Base-by-base conservation (phyloP, 495 filamentous ascomycete species). In the Lasiosphaeris hirsuta region DNA sequence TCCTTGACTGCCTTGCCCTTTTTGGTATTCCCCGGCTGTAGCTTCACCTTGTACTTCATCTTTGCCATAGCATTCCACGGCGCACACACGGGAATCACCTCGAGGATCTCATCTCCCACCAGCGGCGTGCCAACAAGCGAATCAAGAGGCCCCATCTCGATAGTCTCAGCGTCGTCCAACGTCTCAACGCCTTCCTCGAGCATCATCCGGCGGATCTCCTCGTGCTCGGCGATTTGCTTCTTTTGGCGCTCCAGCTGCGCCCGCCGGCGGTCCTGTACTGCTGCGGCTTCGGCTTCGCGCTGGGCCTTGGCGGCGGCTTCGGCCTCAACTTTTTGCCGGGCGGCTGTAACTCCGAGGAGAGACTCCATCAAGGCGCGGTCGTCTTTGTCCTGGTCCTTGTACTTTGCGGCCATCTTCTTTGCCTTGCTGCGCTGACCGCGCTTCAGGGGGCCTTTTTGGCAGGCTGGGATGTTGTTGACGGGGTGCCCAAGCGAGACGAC, bases 1-100 rank as follows among this genome's bases (percentile, higher is more conserved):
- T 96, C 92, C 72, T 89, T 89, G 19, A 96, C 84, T 13, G 93
- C 94, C 69, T 96, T 98, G 1, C 93, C 92, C 74, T 96, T 95
- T 80, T 98, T 98, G 63, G 85, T 80, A 2, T 83, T 63, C 2
- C 94, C 94, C 0, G 94, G 94, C 74, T 97, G 94, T 60, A 98
- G 62, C 76, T 97, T 98, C 15, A 83, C 88, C 66, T 90, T 89
- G 75, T 96, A 97, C 73, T 95, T 96, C 63, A 86, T 88, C 47
- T 79, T 82, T 0, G 72, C 75, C 59, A 98, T 77, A 1, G 94
- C 89, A 14, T 79, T 78, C 87, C 92, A 97, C 4, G 94, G 94
- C 14, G 90, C 94, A 69, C 93, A 97, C 5, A 97, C 78, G 0
- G 91, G 88, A n/a, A 97, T 81, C 5, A 85, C 90, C 40, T 90